Base-by-base conservation (phyloP, 306 rosid species). In the Canavalia ensiformis region DNA sequence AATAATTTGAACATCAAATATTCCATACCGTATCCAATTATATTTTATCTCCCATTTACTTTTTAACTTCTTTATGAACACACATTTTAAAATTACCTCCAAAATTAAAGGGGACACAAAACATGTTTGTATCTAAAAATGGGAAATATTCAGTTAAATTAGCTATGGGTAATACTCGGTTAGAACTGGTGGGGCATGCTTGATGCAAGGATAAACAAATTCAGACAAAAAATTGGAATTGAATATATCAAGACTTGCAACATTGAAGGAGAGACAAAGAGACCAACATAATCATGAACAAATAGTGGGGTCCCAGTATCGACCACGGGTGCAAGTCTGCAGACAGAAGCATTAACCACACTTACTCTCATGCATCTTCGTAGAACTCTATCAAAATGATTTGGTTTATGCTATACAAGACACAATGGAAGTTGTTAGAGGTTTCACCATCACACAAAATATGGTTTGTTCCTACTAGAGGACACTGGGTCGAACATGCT, bases 391-490 rank as follows among this genome's bases (percentile, higher is more conserved):
- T 13, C 82, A 72, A 79, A 64, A 69, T 46, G 81, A 83, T 65
- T 64, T 52, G 65, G 67, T 76, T 67, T 83, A 33, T 69, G 76
- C 62, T 77, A 76, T 66, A 86, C 35, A 83, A 68, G 69, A 18
- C 68, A 77, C 25, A 54, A 52, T 44, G 35, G 44, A 68, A 62
- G 66, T 62, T 31, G 57, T 73, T 45, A 59, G 77, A 67, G 54
- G 28, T 78, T 62, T 80, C 56, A 9, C 33, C 81, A 77, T 72
- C 79, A 68, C 58, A 18, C 42, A 54, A 67, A 55, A 47, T 67
- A 47, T 12, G 30, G 65, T 78, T 55, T 29, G 29, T 74, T 77
- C 75, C 72, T 56, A 58, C 75, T 57, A 63, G 65, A 68, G 11
- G 81, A 80, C 74, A 68, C 62, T 55, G 31, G 37, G 45, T 66